phyloP scores from a whole-genome alignment of 371 early-diverging fungal genomes.

The Rhizopus delemar region DNA sequence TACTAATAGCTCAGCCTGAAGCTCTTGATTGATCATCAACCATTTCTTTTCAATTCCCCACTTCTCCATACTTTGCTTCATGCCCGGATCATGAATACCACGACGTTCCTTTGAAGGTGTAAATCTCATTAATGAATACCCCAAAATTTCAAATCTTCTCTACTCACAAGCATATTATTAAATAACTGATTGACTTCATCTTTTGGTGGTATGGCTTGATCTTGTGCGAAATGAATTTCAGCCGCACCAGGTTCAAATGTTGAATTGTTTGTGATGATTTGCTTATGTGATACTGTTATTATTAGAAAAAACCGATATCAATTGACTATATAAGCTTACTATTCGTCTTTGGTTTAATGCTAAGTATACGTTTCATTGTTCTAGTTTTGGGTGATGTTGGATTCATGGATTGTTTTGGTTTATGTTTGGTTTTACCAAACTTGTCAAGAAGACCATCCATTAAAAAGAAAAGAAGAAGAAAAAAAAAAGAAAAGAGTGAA shows the following conservation, averaged over 20 bases:
- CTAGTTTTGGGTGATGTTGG: neutral
- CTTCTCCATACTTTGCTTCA: slow-evolving; percentile 34
- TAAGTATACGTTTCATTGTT: neutral
- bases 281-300: neutral
- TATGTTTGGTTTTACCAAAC: slow-evolving; percentile 2
- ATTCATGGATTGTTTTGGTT: neutral
- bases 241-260: slow-evolving; percentile 30
- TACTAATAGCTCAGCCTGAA: slow-evolving; percentile 41
- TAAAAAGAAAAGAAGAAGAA: neutral
- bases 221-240: slow-evolving; percentile 23
- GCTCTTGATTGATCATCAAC: slow-evolving; percentile 53
- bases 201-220: slow-evolving; percentile 27
- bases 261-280: slow-evolving; percentile 13
- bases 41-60: slow-evolving; percentile 50
- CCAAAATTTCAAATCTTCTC: neutral
- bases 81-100: slow-evolving; percentile 43
- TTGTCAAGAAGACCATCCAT: slow-evolving; percentile 2
- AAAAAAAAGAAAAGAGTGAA: neutral
- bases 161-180: slow-evolving; percentile 41
- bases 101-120: slow-evolving; percentile 33
- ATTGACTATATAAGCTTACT: neutral
- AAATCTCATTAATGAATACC: neutral
- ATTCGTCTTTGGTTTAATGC: slow-evolving; percentile 1
- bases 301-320: no score
- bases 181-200: slow-evolving; percentile 36